Evolutionary conservation across 148 eudicot genomes (phyloP), one percentile per base, ranked within the genome.

Genomic region (Chenopodium album): DNA sequence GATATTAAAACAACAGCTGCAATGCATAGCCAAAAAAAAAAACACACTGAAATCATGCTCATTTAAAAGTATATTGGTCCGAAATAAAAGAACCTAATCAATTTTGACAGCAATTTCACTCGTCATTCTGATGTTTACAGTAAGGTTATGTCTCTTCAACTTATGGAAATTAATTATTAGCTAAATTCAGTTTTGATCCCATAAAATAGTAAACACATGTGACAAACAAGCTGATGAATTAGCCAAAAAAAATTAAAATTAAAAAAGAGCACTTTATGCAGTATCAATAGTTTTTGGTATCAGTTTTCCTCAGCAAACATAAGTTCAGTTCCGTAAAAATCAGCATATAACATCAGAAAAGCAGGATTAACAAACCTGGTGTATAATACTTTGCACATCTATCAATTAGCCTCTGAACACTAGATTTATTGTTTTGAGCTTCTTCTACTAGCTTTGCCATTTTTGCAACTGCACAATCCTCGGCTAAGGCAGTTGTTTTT

Each of bases 361-460:
- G 32, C 20, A 5, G 75, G 14, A 44, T 20, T 22, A n/a, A 67
- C 85, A 31, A 78, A 93, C 99, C 92, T 85, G 99, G 99, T n/a
- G 98, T 95, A 77, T 93, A 93, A 81, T 87, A 95, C 88, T 89
- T 93, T 48, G 99, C 93, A 75, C 90, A 91, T 82, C 81, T 87
- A 82, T 95, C 99, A 11, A 95, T 87, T 37, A 90, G 81, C 80
- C 91, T 88, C 76, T 95, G 94, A 63, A 91, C 91, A 84, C 76
- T 88, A 37, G 97, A 92, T 79, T 90, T 91, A 26, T 86, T 91
- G 82, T 85, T 91, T 63, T 95, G 98, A 78, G 99, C 92, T 74
- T 92, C 98, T 91, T 95, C 98, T 19, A 96, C 99, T 44, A 96
- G 89, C 88, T 90, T 94, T 29, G 93, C 93, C 97, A 93, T 90